A percentile compares a stretch with the other conserved stretches of the same genome.
Conservation (phyloP, 2,329 filamentous ascomycete species). For the Calonectria hawksworthii region DNA sequence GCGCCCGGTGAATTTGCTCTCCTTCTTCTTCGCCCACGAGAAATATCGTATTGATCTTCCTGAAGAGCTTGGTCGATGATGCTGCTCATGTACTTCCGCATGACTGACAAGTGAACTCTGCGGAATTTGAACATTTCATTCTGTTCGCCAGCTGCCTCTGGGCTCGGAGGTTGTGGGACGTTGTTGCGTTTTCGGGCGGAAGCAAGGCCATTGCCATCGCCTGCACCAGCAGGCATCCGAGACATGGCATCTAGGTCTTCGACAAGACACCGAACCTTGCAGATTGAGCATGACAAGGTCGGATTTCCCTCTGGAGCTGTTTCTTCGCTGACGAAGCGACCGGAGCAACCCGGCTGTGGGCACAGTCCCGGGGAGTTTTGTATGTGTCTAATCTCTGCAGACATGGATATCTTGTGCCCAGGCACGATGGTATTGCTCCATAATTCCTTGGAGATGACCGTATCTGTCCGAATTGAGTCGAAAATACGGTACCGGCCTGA, state of each 20-base stretch:
- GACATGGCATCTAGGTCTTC: too few species aligned
- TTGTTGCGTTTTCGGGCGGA: background rate
- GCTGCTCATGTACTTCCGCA: too few species aligned
- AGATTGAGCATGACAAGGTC: background rate
- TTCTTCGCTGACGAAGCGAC: background rate
- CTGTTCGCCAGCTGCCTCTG: too few species aligned
- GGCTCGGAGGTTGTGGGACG: background rate
- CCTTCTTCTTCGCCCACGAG: too few species aligned
- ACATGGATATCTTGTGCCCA: background rate
- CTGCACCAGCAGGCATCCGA: background rate
- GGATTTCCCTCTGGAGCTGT: too few species aligned
- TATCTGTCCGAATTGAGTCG: too few species aligned
- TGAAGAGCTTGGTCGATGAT: too few species aligned
- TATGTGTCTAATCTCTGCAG: background rate
- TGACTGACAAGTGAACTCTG: too few species aligned
- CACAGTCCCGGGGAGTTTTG: accelerated
- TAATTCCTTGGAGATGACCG: background rate
- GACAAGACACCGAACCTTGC: background rate
- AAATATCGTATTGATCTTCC: too few species aligned
- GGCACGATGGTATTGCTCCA: background rate
- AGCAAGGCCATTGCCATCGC: background rate
- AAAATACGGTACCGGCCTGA: background rate
- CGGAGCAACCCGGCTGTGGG: background rate
- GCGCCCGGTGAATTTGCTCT: too few species aligned
- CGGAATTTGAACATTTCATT: background rate